Evolutionary conservation across 352 stramenopile genomes (phyloP).

Genomic region (Phytophthora sojae): DNA sequence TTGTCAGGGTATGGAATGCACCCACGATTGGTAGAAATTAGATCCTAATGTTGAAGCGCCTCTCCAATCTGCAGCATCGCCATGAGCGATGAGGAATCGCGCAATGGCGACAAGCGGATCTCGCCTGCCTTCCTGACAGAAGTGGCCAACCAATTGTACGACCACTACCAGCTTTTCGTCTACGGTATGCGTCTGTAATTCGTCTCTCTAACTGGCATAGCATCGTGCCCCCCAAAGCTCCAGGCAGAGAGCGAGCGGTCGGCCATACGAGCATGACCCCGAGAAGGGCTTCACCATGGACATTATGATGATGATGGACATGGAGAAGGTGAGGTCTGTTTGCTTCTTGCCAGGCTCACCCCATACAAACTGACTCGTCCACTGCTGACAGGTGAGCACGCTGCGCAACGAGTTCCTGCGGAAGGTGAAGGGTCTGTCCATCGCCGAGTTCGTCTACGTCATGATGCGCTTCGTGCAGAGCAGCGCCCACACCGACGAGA

Average conservation of each 20-base stretch:
- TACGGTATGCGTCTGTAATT: background rate
- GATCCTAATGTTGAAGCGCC: background rate
- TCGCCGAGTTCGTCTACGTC: conserved; percentile 89
- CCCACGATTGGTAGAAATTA: background rate
- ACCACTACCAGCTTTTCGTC: background rate
- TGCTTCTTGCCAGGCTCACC: background rate
- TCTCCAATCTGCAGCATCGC: background rate
- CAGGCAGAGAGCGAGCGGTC: conserved; percentile 19
- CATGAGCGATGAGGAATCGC: conserved; percentile 18
- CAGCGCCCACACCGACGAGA: conserved; percentile 58
- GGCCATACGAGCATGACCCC: conserved; percentile 76
- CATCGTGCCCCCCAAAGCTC: conserved; percentile 11
- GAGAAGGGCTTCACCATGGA: conserved; percentile 91
- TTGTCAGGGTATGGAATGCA: too few species aligned
- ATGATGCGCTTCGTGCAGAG: conserved; percentile 86
- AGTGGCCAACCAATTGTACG: conserved; percentile 39
- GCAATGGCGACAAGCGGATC: conserved; percentile 23
- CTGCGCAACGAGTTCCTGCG: conserved; percentile 87
- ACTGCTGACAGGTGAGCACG: conserved; percentile 61
- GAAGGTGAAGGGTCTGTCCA: conserved; percentile 80
- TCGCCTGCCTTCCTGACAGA: conserved; percentile 50
- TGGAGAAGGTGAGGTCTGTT: conserved; percentile 65
- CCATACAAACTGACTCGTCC: conserved; percentile 7
- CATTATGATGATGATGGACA: conserved; percentile 94
- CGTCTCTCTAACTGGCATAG: background rate